A percentile compares a stretch with the other conserved stretches of the same genome.
These are phyloP conservation scores for Daldinia caldariorum DNA, from an alignment of 495 filamentous ascomycete species.

Conservation along the genomic window DNA sequence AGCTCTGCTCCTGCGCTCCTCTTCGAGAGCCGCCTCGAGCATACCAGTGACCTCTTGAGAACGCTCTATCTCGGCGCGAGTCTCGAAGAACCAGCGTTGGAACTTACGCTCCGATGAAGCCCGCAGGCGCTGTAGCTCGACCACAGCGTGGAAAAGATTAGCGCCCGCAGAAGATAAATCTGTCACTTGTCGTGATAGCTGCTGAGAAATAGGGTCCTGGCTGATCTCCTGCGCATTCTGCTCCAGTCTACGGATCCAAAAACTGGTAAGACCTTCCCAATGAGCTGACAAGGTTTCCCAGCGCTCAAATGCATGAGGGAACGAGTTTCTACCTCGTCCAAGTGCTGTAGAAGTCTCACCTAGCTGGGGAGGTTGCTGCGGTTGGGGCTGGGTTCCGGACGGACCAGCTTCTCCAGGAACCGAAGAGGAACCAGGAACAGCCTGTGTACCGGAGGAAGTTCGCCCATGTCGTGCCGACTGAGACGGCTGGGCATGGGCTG, in stretches of 20 bases:
- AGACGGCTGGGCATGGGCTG: conserved; percentile 28
- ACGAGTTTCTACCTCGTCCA: conserved; percentile 62
- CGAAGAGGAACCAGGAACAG: conserved; percentile 23
- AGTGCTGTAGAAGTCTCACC: conserved; percentile 48
- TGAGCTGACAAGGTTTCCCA: conserved; percentile 97
- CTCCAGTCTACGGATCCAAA: conserved; percentile 94
- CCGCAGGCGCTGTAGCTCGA: conserved; percentile 93
- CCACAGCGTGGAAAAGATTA: conserved; percentile 96
- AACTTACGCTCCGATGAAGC: conserved; percentile 97
- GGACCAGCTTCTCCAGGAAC: conserved; percentile 38
- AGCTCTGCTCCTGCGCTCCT: conserved; percentile 74
- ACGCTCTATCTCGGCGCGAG: conserved; percentile 85
- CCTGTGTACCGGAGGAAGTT: conserved; percentile 28
- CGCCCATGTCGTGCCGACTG: conserved; percentile 32
- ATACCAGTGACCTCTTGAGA: conserved; percentile 85
- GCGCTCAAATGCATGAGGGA: conserved; percentile 96
- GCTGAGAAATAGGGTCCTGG: conserved; percentile 81
- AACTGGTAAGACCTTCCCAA: conserved; percentile 96
- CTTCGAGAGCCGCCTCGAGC: conserved; percentile 74
- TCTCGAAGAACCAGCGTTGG: conserved; percentile 98
- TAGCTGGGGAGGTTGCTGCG: conserved; percentile 39
- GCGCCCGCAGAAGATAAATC: conserved; percentile 96
- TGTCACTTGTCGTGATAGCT: conserved; percentile 91
- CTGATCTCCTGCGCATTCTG: conserved; percentile 86
- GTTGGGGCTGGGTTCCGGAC: conserved; percentile 36